A percentile compares a stretch with the other conserved stretches of the same genome.
Conservation (phyloP, 805 yeast genomes). For the Tetrapisispora nanseiensis region DNA sequence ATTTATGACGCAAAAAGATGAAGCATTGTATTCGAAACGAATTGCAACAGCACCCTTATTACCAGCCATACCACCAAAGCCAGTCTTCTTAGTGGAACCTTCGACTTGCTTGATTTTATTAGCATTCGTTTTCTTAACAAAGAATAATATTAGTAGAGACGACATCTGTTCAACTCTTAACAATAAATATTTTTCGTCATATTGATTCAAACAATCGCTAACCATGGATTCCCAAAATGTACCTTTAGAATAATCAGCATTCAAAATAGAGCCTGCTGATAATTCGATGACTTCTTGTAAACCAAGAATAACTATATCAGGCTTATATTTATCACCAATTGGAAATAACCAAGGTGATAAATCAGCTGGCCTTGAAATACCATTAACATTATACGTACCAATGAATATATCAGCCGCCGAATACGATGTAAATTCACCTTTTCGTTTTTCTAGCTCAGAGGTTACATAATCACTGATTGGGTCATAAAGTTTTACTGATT, state of each 20-base stretch:
- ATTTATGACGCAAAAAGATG: conserved; percentile 75
- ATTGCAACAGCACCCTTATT: conserved; percentile 96
- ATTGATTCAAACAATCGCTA: conserved; percentile 49
- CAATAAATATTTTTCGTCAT: conserved; percentile 46
- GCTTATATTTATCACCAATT: conserved; percentile 41
- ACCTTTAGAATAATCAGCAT: conserved; percentile 72
- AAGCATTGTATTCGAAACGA: conserved; percentile 69
- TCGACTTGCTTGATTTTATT: conserved; percentile 67
- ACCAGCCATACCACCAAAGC: conserved; percentile 93
- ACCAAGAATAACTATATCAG: conserved; percentile 83
- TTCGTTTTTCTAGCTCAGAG: conserved; percentile 38
- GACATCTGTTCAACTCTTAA: conserved; percentile 69
- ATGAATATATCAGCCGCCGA: conserved; percentile 56
- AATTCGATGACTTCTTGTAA: conserved; percentile 91
- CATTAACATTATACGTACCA: conserved; percentile 86
- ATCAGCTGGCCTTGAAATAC: conserved; percentile 49
- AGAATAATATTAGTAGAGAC: conserved; percentile 53
- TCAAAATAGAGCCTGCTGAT: conserved; percentile 82
- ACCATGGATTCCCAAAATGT: conserved; percentile 70
- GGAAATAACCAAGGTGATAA: conserved; percentile 78
- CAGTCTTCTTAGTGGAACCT: conserved; percentile 92
- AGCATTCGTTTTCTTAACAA: conserved; percentile 43
- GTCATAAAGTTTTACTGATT: conserved; percentile 67
- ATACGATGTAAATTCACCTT: conserved; percentile 47
- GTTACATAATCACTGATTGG: conserved; percentile 83